phyloP scores from a whole-genome alignment of 1,284 basidiomycete genomes.

The Heliocybe sulcata region DNA sequence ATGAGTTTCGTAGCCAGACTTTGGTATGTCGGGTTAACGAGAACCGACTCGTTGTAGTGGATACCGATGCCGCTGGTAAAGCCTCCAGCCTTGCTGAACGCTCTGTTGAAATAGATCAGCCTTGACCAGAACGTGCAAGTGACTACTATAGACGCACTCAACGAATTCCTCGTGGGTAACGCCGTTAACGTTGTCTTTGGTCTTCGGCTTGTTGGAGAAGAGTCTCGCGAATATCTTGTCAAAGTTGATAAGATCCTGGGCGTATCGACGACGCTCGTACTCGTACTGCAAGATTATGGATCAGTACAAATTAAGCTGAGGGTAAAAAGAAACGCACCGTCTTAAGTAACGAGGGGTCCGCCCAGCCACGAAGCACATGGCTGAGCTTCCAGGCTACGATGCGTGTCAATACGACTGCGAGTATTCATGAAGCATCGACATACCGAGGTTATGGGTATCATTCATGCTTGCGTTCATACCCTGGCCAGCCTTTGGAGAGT shows the following conservation, averaged over 20 bases:
- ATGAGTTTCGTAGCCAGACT: conserved; percentile 35
- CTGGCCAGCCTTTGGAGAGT: conserved; percentile 70
- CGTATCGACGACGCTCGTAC: conserved; percentile 36
- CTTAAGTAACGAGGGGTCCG: conserved; percentile 55
- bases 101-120: conserved; percentile 23
- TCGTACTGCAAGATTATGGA: conserved; percentile 28
- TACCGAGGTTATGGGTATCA: conserved; percentile 73
- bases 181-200: conserved; percentile 41
- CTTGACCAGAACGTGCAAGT: neutral
- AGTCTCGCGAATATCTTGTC: conserved; percentile 34
- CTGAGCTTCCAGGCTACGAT: conserved; percentile 66
- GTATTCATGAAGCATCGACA: conserved; percentile 2
- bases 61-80: conserved; percentile 64
- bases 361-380: conserved; percentile 68
- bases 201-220: conserved; percentile 32
- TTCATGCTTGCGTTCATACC: conserved; percentile 78
- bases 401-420: neutral
- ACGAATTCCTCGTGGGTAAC: conserved; percentile 64
- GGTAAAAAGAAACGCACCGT: conserved; percentile 40
- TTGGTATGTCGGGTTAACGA: conserved; percentile 41
- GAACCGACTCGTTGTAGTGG: conserved; percentile 47
- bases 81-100: conserved; percentile 49
- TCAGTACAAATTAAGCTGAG: neutral
- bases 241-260: conserved; percentile 43
- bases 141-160: conserved; percentile 26